These are phyloP conservation scores for Sugiyamaella valdiviana DNA, from an alignment of 805 yeast genomes.

Conservation along the genomic window DNA sequence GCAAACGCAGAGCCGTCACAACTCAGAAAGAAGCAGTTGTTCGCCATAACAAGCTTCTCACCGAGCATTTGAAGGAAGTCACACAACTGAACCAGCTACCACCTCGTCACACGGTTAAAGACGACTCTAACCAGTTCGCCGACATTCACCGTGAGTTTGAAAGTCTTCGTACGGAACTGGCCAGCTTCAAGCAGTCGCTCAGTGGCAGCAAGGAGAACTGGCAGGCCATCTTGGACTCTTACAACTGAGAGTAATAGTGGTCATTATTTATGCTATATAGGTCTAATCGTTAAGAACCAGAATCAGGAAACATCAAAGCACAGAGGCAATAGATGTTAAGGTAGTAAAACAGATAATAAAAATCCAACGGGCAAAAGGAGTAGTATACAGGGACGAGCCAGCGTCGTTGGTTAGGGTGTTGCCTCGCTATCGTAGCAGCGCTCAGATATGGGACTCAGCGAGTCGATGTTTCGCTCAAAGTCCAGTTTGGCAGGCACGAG, in stretches of 20 bases:
- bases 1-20: slow-evolving; percentile 28
- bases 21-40: slow-evolving; percentile 24
- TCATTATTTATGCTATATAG: not conserved
- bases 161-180: not conserved
- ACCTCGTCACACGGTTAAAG: not conserved
- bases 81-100: slow-evolving; percentile 9
- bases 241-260: not conserved
- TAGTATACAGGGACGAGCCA: not conserved
- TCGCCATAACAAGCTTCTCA: slow-evolving; percentile 27
- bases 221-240: not conserved
- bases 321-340: not conserved
- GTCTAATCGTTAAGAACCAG: not conserved
- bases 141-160: not conserved
- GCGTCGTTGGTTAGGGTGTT: not conserved
- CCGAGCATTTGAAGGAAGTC: slow-evolving; percentile 26
- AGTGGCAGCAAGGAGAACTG: not conserved
- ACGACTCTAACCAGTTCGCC: not conserved
- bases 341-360: not conserved
- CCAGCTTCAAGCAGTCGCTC: not conserved
- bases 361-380: not conserved
- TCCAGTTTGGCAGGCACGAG: not conserved
- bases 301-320: not conserved
- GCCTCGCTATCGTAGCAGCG: slow-evolving; percentile 11
- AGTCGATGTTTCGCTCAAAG: not conserved
- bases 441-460: slow-evolving; percentile 19